Base-by-base conservation (phyloP, 164 flowering plant genomes). In the Tetracentron sinense region DNA sequence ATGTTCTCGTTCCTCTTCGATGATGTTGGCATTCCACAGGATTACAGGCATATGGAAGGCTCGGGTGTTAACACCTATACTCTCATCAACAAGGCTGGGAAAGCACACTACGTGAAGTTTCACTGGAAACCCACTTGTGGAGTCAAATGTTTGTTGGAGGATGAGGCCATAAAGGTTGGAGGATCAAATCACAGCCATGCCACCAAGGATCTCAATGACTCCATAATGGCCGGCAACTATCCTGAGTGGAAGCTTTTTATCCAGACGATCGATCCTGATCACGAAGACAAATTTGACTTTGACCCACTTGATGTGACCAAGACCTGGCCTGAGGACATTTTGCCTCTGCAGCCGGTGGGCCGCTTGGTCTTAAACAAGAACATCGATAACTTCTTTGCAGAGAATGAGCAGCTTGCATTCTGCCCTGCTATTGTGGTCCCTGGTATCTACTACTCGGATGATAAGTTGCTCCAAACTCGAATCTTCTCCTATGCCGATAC, bases 81-180 rank as follows among this genome's bases (percentile, higher is more conserved):
- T 38, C 81, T 94, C 26, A 78, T 94, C 63, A 85, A 80, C 83
- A 89, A 81, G 73, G 83, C 82, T 60, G 99, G 99, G 48, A 94
- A 88, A 67, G 92, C 67, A 11, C 71, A 74, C 44, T 89, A 84
- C 50, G 99, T 89, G 77, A 94, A 94, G 69, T 94, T 94, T 73
- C 99, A 94, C 63, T 94, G 99, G 99, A 89, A 77, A 67, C 99
- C 99, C 51, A 91, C 96, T 57, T 94, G 97, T 69, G 99, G 96
- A 20, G 96, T 91, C 25, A 91, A 94, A 77, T 79, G 76, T 63
- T 70, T 94, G 74, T 66, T 86, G 75, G 96, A 88, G 60, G 99
- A 91, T 12, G 99, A 91, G 66, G 90, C 90, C 31, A 74, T 88
- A 31, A 75, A 59, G 64, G 89, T 91, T 58, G 97, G 97, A 62